Base-by-base conservation (phyloP, 495 filamentous ascomycete genomes). In the Aspergillus ostianus region DNA sequence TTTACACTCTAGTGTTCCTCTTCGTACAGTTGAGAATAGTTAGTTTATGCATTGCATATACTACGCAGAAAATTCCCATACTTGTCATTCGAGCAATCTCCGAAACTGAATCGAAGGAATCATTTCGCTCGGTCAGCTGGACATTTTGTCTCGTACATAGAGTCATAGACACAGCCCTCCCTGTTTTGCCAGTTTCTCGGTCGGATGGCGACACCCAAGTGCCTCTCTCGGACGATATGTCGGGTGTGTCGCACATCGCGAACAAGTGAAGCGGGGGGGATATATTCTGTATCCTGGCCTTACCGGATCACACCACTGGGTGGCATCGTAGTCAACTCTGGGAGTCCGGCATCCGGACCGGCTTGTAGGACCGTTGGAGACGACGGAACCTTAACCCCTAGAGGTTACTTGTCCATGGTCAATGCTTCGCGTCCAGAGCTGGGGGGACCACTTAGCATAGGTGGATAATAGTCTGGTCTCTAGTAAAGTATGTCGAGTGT, bases 221-320 rank as follows among this genome's bases (percentile, higher is more conserved):
- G 13, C 13, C 4, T 41, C 36, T 41, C 13, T 41, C 36, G 36
- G 36, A 12, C 36, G 36, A 41, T 41, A 41, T 41, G 36, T 41
- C 36, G 10, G 36, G 36, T 41, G 36, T 41, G 36, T 41, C 13
- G 36, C 36, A 41, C 36, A 15, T 41, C 36, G 36, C 15, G 36
- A 41, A 41, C 36, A 13, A 41, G 44, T 54, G 32, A 45, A 32
- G 52, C 52, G 45, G 52, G 48, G 20, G 27, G 56, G 15, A 52
- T 20, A 23, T 17, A 15, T 15, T 20, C 51, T 27, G 48, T 30
- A 51, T 51, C 55, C 47, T 53, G 23, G 41, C 53, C 54, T 57
- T 57, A 44, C 59, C 59, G 59, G 59, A 61, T 61, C 59, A 61
- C 59, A 61, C 59, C 59, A 61, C 59, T 61, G 59, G 55, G 58